Conservation (phyloP, 805 yeast genomes). For the Hanseniaspora vineae region DNA sequence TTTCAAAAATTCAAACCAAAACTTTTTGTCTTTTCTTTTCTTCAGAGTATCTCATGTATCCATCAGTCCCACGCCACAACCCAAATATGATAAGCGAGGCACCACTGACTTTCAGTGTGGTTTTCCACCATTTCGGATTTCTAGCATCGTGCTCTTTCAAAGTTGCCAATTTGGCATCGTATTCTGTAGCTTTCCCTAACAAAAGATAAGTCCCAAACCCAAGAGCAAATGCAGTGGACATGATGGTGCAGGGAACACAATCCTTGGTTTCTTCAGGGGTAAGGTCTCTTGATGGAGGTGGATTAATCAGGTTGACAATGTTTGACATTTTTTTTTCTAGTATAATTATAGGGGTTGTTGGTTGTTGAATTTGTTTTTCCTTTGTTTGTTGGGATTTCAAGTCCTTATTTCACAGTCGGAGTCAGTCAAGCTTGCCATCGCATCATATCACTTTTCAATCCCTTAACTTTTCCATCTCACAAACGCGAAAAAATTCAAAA, state of each 20-base stretch:
- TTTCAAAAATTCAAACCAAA: neutral
- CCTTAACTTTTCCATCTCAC: no score
- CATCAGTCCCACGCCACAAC: conserved; percentile 49
- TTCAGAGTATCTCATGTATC: conserved; percentile 37
- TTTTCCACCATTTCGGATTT: conserved; percentile 53
- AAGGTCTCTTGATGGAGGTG: conserved; percentile 32
- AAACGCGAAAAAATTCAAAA: no score
- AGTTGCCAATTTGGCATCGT: conserved; percentile 26
- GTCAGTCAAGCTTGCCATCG: no score
- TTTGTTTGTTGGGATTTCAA: no score
- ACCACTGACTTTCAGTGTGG: conserved; percentile 40
- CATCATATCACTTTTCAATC: no score
- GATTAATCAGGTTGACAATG: conserved; percentile 39
- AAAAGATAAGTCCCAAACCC: conserved; percentile 53
- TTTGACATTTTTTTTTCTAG: conserved; percentile 11
- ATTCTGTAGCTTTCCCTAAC: conserved; percentile 41
- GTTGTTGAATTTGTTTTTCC: neutral
- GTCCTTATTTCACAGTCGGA: no score
- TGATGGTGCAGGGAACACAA: conserved; percentile 58
- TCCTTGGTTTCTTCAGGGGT: conserved; percentile 27
- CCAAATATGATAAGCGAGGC: conserved; percentile 44
- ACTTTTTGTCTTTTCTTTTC: conserved; percentile 9
- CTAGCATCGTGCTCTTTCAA: conserved; percentile 20
- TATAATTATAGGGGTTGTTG: neutral
- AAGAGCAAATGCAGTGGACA: conserved; percentile 45